A percentile compares a stretch with the other conserved stretches of the same genome.
These are phyloP conservation scores for Plectosphaerella plurivora DNA, from an alignment of 2,329 filamentous ascomycete species.

Conservation along the genomic window DNA sequence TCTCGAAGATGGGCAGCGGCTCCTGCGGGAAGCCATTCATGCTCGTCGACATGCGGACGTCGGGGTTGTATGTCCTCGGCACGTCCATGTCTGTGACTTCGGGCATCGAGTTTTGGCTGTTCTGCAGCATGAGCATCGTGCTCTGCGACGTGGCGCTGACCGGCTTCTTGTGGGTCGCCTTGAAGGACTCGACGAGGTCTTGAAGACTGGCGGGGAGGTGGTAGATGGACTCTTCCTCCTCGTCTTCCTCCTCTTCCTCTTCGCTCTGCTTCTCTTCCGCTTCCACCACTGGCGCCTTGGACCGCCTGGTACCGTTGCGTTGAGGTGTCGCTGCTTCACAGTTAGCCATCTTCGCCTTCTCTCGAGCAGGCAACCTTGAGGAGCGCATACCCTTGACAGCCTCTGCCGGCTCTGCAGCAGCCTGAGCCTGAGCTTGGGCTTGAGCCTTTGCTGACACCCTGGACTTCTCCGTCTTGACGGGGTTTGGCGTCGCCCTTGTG, in stretches of 20 bases:
- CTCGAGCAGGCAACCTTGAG: neutral
- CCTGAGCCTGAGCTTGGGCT: conserved; percentile 6
- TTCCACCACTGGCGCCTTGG: conserved; percentile 31
- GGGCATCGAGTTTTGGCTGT: conserved; percentile 70
- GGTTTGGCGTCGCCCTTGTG: conserved; percentile 21
- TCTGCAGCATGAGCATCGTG: conserved; percentile 68
- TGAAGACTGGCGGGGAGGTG: conserved; percentile 85
- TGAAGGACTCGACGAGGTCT: conserved; percentile 88
- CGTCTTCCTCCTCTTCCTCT: conserved; percentile 38
- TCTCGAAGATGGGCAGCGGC: conserved; percentile 85
- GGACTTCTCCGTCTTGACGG: conserved; percentile 27
- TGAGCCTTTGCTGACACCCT: conserved; percentile 41
- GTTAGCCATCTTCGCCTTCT: neutral
- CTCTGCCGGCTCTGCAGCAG: conserved; percentile 35
- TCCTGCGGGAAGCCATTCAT: conserved; percentile 80
- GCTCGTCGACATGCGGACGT: conserved; percentile 66
- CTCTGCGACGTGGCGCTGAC: conserved; percentile 57
- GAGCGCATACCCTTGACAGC: conserved; percentile 36
- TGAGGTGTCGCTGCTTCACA: conserved; percentile 26
- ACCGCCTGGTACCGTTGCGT: conserved; percentile 49
- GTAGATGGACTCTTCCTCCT: conserved; percentile 78
- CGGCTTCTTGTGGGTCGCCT: conserved; percentile 70
- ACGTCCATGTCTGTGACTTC: conserved; percentile 76
- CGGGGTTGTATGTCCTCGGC: conserved; percentile 78
- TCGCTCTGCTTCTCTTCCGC: conserved; percentile 37